phyloP scores from a whole-genome alignment of 805 yeast species.

The Cyberlindnera veronae region DNA sequence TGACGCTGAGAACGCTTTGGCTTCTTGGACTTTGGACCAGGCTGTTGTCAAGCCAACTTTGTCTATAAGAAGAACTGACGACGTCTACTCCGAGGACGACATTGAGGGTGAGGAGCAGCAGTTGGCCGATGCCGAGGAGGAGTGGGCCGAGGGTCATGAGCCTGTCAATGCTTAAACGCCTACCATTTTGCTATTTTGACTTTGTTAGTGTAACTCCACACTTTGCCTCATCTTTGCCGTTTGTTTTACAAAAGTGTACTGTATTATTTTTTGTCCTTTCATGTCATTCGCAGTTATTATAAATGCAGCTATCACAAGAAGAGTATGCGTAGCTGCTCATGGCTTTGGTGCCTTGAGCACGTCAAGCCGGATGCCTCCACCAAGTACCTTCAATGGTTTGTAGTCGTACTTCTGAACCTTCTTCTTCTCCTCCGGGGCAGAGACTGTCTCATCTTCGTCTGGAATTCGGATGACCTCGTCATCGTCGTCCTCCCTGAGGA shows the following conservation, averaged over 20 bases:
- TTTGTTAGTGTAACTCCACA: not conserved
- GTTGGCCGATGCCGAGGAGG: constrained; percentile 52
- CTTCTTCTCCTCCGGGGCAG: constrained; percentile 14
- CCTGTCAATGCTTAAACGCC: constrained; percentile 24
- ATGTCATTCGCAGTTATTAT: not conserved
- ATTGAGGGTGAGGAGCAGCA: constrained; percentile 45
- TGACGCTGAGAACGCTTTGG: constrained; percentile 80
- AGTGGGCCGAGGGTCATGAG: constrained; percentile 41
- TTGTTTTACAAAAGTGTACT: constrained; percentile 1
- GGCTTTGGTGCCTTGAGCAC: constrained; percentile 18
- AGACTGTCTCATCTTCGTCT: constrained; percentile 16
- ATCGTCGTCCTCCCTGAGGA: constrained; percentile 10
- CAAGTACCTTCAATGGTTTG: constrained; percentile 11
- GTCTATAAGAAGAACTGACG: constrained; percentile 58
- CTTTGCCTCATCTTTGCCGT: not conserved
- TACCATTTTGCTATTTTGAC: not conserved
- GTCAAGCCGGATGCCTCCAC: constrained; percentile 21
- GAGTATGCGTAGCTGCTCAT: not conserved
- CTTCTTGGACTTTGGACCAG: constrained; percentile 78
- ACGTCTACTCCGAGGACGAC: constrained; percentile 47
- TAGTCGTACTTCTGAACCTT: constrained; percentile 20
- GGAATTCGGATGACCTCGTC: constrained; percentile 19
- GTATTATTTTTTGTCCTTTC: not conserved
- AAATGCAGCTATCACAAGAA: too few relatives aligned
- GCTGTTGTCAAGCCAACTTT: constrained; percentile 83